A percentile compares a stretch with the other conserved stretches of the same genome.
These are phyloP conservation scores for Salix purpurea DNA, from an alignment of 345 rosid genomes.

Conservation along the genomic window DNA sequence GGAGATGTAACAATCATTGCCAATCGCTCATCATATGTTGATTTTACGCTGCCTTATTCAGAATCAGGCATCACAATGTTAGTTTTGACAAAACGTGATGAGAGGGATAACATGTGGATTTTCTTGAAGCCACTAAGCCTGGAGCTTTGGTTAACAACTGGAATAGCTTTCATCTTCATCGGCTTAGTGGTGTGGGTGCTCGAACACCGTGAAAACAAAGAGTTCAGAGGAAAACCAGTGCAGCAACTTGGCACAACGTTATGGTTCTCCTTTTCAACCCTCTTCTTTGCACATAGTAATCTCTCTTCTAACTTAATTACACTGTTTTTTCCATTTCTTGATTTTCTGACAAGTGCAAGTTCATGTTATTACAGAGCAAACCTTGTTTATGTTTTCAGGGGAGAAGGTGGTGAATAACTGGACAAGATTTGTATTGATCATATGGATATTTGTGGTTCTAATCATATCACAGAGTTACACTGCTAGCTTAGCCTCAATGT, in stretches of 20 bases:
- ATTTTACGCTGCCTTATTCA: conserved; percentile 25
- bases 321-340: no score
- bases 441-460: conserved; percentile 53
- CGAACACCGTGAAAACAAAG: conserved; percentile 36
- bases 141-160: conserved; percentile 22
- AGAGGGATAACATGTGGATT: conserved; percentile 4
- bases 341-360: not conserved
- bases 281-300: conserved; percentile 18
- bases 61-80: conserved; percentile 25
- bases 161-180: not conserved
- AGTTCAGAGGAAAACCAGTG: conserved; percentile 39
- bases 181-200: conserved; percentile 47
- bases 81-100: not conserved
- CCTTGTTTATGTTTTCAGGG: conserved; percentile 20
- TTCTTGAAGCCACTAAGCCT: conserved; percentile 21
- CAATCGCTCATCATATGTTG: conserved; percentile 10
- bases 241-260: conserved; percentile 14
- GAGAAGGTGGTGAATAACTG: conserved; percentile 41
- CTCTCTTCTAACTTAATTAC: not conserved
- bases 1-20: conserved; percentile 22
- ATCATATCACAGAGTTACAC: conserved; percentile 48
- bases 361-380: not conserved
- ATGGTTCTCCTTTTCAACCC: conserved; percentile 18
- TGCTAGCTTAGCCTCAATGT: conserved; percentile 44
- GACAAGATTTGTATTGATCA: conserved; percentile 42